Conservation (phyloP, 352 stramenopile species). For the Stephanocyclus meneghinianus region DNA sequence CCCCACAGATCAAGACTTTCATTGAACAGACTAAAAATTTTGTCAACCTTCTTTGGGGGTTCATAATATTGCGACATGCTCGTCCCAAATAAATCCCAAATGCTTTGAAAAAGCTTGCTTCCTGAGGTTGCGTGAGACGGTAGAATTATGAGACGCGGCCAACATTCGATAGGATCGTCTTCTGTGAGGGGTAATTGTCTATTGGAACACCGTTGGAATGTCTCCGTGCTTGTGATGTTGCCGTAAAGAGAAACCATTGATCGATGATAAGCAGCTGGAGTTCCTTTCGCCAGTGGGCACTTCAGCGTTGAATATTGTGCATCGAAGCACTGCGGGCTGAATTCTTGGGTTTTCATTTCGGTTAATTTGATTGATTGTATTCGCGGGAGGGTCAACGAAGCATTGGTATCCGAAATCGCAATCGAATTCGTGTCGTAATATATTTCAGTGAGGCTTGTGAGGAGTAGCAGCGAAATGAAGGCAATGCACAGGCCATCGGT, state of each 20-base stretch:
- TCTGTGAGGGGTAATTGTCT: background rate
- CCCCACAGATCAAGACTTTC: slow-evolving; percentile 2
- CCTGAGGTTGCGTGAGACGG: background rate
- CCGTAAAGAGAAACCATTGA: background rate
- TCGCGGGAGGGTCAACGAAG: too few relatives aligned
- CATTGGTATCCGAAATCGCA: too few relatives aligned
- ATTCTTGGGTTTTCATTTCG: too few relatives aligned
- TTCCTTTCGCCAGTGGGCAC: background rate
- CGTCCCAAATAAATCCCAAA: background rate
- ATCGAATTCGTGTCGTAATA: background rate
- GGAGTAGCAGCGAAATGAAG: background rate
- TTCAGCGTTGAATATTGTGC: background rate
- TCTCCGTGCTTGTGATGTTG: background rate
- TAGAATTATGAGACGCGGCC: slow-evolving; percentile 12
- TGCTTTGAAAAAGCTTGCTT: slow-evolving; percentile 1
- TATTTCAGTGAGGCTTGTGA: background rate
- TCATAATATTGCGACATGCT: slow-evolving; percentile 12
- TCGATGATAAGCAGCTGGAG: background rate
- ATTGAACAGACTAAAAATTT: background rate
- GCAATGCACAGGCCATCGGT: background rate
- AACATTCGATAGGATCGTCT: slow-evolving; percentile 8
- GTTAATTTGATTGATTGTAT: too few relatives aligned
- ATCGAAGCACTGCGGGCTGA: background rate
- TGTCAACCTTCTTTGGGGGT: background rate
- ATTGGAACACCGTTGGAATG: slow-evolving; percentile 4